These are phyloP conservation scores for Backusella westeae DNA, from an alignment of 192 early-diverging fungal species.

Conservation along the genomic window DNA sequence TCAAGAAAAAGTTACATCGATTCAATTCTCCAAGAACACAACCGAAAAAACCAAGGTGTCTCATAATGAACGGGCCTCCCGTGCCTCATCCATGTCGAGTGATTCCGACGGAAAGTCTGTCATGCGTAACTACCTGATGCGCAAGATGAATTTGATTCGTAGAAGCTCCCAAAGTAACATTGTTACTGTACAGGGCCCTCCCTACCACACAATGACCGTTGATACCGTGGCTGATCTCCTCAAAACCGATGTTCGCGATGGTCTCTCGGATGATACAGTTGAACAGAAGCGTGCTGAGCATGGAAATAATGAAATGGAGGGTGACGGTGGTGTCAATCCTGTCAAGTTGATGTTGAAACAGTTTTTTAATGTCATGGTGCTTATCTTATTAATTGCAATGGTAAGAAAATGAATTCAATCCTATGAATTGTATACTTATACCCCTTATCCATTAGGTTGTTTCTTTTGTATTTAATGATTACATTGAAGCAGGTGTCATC, in stretches of 20 bases:
- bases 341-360: constrained; percentile 65
- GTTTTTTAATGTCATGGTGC: constrained; percentile 61
- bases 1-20: constrained; percentile 1
- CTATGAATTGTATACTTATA: neutral
- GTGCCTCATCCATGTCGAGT: neutral
- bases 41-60: neutral
- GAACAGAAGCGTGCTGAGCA: constrained; percentile 39
- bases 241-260: constrained; percentile 32
- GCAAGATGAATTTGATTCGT: constrained; percentile 25
- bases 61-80: neutral
- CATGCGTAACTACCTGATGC: constrained; percentile 20
- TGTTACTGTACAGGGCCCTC: constrained; percentile 21
- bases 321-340: constrained; percentile 63
- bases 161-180: neutral
- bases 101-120: neutral
- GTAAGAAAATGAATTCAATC: constrained; percentile 10
- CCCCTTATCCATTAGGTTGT: constrained; percentile 35
- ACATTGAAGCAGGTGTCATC: constrained; percentile 74
- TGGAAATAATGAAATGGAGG: constrained; percentile 66
- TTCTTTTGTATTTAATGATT: constrained; percentile 66
- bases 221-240: constrained; percentile 28
- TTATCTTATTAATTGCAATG: constrained; percentile 62
- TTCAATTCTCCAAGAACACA: neutral
- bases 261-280: constrained; percentile 48
- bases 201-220: constrained; percentile 35